Conservation (phyloP, 805 yeast species). For the Yamadazyma laniorum region DNA sequence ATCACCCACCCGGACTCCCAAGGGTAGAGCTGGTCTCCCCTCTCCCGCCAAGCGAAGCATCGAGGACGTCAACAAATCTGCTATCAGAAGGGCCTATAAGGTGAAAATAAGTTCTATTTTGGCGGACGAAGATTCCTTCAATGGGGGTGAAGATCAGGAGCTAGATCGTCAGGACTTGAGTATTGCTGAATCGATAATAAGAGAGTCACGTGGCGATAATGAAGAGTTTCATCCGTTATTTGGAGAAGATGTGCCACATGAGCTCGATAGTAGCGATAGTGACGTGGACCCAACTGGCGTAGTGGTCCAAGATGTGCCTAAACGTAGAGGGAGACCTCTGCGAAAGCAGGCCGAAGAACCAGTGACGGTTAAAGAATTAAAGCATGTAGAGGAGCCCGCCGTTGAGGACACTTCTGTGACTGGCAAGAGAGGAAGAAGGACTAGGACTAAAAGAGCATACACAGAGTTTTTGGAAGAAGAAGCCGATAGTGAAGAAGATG, state of each 20-base stretch:
- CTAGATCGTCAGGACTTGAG: slow-evolving; percentile 38
- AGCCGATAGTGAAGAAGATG: slow-evolving; percentile 10
- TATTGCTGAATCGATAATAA: slow-evolving; percentile 44
- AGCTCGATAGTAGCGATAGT: slow-evolving; percentile 16
- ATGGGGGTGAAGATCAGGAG: slow-evolving; percentile 23
- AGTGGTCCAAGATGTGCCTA: no score
- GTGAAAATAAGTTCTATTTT: slow-evolving; percentile 28
- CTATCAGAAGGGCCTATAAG: slow-evolving; percentile 46
- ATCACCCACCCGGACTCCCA: slow-evolving; percentile 36
- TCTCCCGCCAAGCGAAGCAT: slow-evolving; percentile 42
- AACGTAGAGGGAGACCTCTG: no score
- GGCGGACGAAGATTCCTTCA: slow-evolving; percentile 31
- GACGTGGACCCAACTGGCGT: no score
- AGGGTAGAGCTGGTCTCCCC: slow-evolving; percentile 46
- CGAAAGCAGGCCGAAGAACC: no score
- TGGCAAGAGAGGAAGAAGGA: background rate
- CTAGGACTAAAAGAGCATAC: background rate
- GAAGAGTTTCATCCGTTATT: slow-evolving; percentile 3
- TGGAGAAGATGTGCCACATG: slow-evolving; percentile 17
- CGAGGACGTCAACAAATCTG: slow-evolving; percentile 44
- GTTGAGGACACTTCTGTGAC: background rate
- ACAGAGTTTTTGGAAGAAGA: slow-evolving; percentile 7
- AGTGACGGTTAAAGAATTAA: background rate
- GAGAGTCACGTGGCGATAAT: slow-evolving; percentile 16
- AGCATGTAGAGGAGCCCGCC: background rate